Base-by-base conservation (phyloP, 805 yeast genomes). In the Nakazawaea wyomingensis region DNA sequence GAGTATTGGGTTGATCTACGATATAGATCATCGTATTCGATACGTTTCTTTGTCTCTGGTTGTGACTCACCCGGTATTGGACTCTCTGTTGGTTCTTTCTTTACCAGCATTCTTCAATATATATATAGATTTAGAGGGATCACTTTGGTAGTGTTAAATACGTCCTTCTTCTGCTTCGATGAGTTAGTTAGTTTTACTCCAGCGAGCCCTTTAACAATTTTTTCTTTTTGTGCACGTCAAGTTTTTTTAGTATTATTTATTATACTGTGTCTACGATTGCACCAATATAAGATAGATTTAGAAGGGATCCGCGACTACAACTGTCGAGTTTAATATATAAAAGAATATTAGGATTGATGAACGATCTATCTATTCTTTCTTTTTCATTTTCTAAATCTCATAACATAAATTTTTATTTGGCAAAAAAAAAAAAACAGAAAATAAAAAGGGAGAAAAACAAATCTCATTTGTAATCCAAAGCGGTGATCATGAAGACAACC, bases 1-100 rank as follows among this genome's bases (percentile, higher is more conserved):
- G 83, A 68, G 58, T 73, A 91, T 64, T 91, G 99, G 1, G 93
- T 74, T 4, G 96, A 85, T 26, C 89, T 73, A 34, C 98, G 74
- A 61, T 87, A 91, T 31, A 93, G 66, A 50, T 93, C 99, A 60
- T 93, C 97, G 53, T 79, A 85, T 1, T 88, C 67, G 6, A 85
- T 71, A 41, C 71, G 60, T 34, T 59, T 57, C 50, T 51, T 41
- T 48, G 33, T 30, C 22, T 19, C 18, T 2, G 19, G 35, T 5
- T 14, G 21, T 14, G 17, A 22, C 26, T 24, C 36, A 17, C 11
- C 27, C 16, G 17, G 34, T 4, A 22, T 14, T 18, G 24, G 11
- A 16, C 17, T 14, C 8, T 35, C 38, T 3, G 7, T 14, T n/a
- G 38, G 30, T n/a, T 35, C 38, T 17, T 35, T 35, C 10, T 35